These are phyloP conservation scores for Annona squamosa DNA, from an alignment of 164 flowering plant genomes.

Conservation along the genomic window DNA sequence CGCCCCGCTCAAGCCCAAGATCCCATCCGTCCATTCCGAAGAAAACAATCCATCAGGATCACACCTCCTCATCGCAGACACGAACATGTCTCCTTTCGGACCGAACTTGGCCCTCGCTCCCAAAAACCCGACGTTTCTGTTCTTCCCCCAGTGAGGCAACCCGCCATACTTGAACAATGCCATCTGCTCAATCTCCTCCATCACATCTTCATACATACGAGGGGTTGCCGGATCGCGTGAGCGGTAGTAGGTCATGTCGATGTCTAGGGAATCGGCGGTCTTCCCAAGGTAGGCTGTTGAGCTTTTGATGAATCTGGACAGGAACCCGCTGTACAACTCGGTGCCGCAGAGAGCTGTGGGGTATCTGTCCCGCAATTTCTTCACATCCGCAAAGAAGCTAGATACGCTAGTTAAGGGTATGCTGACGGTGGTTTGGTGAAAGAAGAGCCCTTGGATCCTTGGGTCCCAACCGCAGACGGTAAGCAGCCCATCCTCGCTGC, in stretches of 20 bases:
- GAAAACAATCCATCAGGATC: slow-evolving; percentile 5
- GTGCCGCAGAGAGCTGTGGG: slow-evolving; percentile 8
- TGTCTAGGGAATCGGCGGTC: slow-evolving; percentile 6
- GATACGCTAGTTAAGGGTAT: slow-evolving; percentile 3
- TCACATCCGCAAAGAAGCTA: slow-evolving; percentile 2
- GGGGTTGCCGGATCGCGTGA: slow-evolving; percentile 3
- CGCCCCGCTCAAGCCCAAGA: slow-evolving; percentile 1
- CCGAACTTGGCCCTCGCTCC: slow-evolving; percentile 3
- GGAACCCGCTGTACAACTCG: slow-evolving; percentile 7
- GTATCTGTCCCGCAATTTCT: slow-evolving; percentile 6
- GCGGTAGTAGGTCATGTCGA: slow-evolving; percentile 11
- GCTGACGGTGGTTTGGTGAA: slow-evolving; percentile 8
- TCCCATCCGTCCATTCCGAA: neutral
- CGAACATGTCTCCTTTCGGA: slow-evolving; percentile 4
- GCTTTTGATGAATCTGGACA: slow-evolving; percentile 3
- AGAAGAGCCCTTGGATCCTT: slow-evolving; percentile 4
- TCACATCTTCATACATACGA: slow-evolving; percentile 6
- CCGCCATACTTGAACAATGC: slow-evolving; percentile 12
- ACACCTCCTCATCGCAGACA: slow-evolving; percentile 5
- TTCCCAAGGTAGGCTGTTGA: slow-evolving; percentile 12
- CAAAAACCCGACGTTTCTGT: slow-evolving; percentile 7
- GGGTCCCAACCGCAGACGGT: slow-evolving; percentile 12
- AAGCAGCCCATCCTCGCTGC: neutral
- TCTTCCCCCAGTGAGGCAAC: slow-evolving; percentile 15
- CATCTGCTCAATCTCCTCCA: slow-evolving; percentile 14